Base-by-base conservation (phyloP, 2,329 filamentous ascomycete genomes). In the Coniochaeta pulveracea region DNA sequence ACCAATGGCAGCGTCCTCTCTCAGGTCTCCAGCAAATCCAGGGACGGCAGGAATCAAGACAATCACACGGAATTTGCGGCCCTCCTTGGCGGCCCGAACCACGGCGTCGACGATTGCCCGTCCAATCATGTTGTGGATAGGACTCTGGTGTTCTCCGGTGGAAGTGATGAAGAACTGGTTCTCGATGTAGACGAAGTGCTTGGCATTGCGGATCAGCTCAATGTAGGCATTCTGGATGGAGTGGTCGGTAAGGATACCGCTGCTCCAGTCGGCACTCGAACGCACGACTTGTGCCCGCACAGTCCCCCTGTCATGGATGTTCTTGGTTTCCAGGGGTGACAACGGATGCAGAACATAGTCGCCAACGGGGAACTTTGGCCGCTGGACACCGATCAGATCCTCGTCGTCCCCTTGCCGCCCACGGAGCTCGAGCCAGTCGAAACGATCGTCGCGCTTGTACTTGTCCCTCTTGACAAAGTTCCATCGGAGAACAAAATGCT, bases 91-190 rank as follows among this genome's bases (percentile, higher is more conserved):
- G 5, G 91, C 89, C 21, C 72, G 69, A 3, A 95, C 74, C 17
- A 86, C 80, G 1, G 89, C 88, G 36, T 98, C 86, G 3, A 95
- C 91, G 34, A 98, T 94, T 3, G 91, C 80, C 6, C 69, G 68
- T 10, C 91, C 91, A 34, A 98, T 82, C 12, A 76, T 80, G 51
- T 98, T 98, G 55, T 85, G 77, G 16, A 96, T 75, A 0, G 89
- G 89, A 1, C 67, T 61, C 52, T 95, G 88, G 22, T 94, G 58
- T n/a, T 91, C 79, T 7, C 85, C 85, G 0, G 89, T 96, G 0
- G 91, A 84, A 2, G 86, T 93, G 51, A 93, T 95, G 66, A 96
- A 98, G 63, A 96, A 96, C 49, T 98, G 91, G 48, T 96, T 96
- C 55, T 98, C 91, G 39, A 98, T 94, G 60, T 96, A 98, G 16